A percentile compares a stretch with the other conserved stretches of the same genome.
These are phyloP conservation scores for Alternaria sp. DNA, from an alignment of 2,329 filamentous ascomycete species.

Conservation along the genomic window DNA sequence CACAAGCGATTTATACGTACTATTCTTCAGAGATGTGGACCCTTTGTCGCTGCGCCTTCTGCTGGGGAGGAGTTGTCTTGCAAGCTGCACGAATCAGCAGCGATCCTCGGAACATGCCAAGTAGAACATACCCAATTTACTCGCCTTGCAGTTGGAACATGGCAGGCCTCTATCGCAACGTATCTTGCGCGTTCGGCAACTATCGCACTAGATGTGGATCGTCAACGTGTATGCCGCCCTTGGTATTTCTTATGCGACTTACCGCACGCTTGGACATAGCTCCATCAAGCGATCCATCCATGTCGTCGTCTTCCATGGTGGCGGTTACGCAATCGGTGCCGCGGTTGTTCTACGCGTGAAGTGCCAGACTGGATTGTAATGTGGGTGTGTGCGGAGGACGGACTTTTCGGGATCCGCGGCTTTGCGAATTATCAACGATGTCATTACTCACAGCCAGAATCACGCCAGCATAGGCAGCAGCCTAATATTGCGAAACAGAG, in stretches of 20 bases:
- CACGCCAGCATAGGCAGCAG: background rate
- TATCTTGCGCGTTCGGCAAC: slow-evolving; percentile 48
- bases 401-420: slow-evolving; percentile 29
- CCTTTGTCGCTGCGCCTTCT: slow-evolving; percentile 45
- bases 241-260: slow-evolving; percentile 7
- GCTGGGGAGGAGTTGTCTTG: slow-evolving; percentile 43
- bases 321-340: slow-evolving; percentile 19
- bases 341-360: slow-evolving; percentile 26
- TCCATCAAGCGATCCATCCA: slow-evolving; percentile 41
- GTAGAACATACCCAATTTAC: slow-evolving; percentile 44
- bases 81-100: slow-evolving; percentile 37
- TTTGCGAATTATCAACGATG: slow-evolving; percentile 16
- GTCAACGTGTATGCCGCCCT: slow-evolving; percentile 9
- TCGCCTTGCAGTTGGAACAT: slow-evolving; percentile 50
- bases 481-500: background rate
- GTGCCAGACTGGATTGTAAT: slow-evolving; percentile 18
- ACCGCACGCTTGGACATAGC: slow-evolving; percentile 44
- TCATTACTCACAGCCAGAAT: slow-evolving; percentile 19
- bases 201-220: slow-evolving; percentile 41
- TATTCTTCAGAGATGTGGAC: slow-evolving; percentile 51
- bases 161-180: slow-evolving; percentile 45
- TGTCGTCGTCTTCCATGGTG: slow-evolving; percentile 44
- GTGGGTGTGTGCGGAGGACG: slow-evolving; percentile 19
- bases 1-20: slow-evolving; percentile 28
- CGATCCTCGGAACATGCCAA: background rate